phyloP scores from a whole-genome alignment of 2,329 filamentous ascomycete species.

The Pseudogymnoascus sp. region DNA sequence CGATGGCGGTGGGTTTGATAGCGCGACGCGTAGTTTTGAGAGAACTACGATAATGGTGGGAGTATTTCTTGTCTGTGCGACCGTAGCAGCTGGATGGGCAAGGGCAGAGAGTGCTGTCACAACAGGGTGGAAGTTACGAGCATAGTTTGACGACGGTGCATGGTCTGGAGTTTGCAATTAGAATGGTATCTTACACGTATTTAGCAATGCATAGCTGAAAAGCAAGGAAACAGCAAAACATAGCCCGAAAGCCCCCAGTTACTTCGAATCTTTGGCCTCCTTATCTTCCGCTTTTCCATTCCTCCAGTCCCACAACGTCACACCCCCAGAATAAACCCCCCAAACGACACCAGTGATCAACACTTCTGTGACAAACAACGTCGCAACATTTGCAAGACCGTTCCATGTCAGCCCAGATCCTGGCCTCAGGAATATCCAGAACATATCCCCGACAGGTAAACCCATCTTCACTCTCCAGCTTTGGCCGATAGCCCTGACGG shows the following conservation, averaged over 20 bases:
- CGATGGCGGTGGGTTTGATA: conserved; percentile 42
- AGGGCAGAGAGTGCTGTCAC: conserved; percentile 3
- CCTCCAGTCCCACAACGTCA: not conserved
- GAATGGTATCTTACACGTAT: not conserved
- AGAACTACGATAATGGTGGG: conserved; percentile 10
- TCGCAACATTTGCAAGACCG: not conserved
- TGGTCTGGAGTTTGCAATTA: no score
- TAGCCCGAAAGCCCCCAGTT: not conserved
- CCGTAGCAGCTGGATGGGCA: conserved; percentile 9
- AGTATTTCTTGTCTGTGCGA: conserved; percentile 6
- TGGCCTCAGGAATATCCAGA: not conserved
- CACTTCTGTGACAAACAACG: not conserved
- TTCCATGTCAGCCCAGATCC: not conserved
- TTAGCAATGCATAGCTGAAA: not conserved
- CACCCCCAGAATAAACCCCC: not conserved
- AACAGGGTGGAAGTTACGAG: conserved; percentile 6
- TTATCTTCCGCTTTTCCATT: not conserved
- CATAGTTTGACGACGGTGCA: not conserved
- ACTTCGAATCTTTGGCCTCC: not conserved
- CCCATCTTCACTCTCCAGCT: not conserved
- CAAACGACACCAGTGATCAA: conserved; percentile 2
- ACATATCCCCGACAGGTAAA: not conserved
- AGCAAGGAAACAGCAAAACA: not conserved
- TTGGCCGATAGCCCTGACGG: conserved; percentile 26
- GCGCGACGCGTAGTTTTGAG: conserved; percentile 22